Evolutionary conservation across 345 rosid genomes (phyloP), one percentile per base, ranked within the genome.

Genomic region (Nasturtium officinale): DNA sequence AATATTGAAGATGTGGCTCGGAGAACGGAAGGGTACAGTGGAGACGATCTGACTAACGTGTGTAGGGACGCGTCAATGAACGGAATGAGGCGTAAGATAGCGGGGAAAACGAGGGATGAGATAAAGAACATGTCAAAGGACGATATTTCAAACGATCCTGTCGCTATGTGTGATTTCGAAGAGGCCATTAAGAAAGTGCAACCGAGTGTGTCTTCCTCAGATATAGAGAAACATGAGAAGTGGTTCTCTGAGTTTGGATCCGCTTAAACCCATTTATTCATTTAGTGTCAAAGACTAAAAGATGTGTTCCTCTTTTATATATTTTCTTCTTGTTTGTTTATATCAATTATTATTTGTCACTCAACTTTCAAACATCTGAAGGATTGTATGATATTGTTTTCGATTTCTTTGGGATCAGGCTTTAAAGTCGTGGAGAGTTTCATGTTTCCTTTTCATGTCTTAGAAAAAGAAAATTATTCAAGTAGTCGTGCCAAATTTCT

Each of bases 1-100:
- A 69, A 96, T 73, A 87, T 90, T 3, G 98, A 96, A 67, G 96
- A 89, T 18, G 99, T 92, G 77, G 94, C 99, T 63, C 85, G 86
- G 52, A 82, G 87, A 76, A 89, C 98, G 15, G 95, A 92, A 2
- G 98, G 99, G 69, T 92, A 96, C 79, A 96, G 99, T 83, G 98
- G 99, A 77, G 99, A 96, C 46, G 99, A 96, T 85, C 95, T 96
- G 65, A 92, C 99, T 2, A 96, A 92, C 45, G 96, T 95, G 65
- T 95, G 99, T 52, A 87, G 99, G 12, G 99, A 95, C 67, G 99
- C 99, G 53, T 95, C 99, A 45, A 82, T 96, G 84, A 92, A 96
- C 56, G 98, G 99, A 45, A 96, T 96, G 99, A 90, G 99, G 83
- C 97, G 98, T 43, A 96, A 96, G 81, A 96, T 96, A 80, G 98